phyloP scores from a whole-genome alignment of 495 filamentous ascomycete species.

The Halenospora varia region DNA sequence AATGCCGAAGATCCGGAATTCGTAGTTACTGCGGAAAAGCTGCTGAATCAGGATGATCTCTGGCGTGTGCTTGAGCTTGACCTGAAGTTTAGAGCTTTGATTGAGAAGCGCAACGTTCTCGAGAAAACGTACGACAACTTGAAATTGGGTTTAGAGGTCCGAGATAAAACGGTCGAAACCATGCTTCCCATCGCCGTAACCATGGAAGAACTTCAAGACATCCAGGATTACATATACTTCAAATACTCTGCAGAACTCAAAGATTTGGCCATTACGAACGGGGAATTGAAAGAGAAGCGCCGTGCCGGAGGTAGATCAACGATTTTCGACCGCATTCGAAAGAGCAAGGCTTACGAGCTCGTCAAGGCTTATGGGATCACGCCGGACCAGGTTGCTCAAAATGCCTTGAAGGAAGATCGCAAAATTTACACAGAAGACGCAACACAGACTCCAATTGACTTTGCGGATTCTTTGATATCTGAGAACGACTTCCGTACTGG shows the following conservation, averaged over 20 bases:
- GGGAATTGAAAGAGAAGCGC: conserved; percentile 56
- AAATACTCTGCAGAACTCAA: conserved; percentile 81
- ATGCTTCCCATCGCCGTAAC: conserved; percentile 69
- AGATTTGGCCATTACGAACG: conserved; percentile 63
- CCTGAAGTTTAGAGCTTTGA: conserved; percentile 84
- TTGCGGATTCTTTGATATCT: conserved; percentile 73
- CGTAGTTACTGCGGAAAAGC: conserved; percentile 75
- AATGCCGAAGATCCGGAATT: conserved; percentile 67
- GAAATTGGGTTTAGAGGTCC: conserved; percentile 45
- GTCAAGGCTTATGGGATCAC: conserved; percentile 89
- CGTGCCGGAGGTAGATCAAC: conserved; percentile 72
- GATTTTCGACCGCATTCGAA: conserved; percentile 78
- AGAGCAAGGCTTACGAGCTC: conserved; percentile 70
- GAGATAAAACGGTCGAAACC: conserved; percentile 70
- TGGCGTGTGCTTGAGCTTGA: conserved; percentile 95
- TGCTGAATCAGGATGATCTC: conserved; percentile 86
- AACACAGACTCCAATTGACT: conserved; percentile 66
- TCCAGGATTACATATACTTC: conserved; percentile 96
- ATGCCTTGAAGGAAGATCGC: conserved; percentile 70
- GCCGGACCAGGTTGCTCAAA: conserved; percentile 80
- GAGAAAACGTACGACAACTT: conserved; percentile 73
- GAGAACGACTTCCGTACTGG: conserved; percentile 72
- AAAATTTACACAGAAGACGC: conserved; percentile 83
- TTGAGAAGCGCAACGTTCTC: conserved; percentile 83
- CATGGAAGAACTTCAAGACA: conserved; percentile 91